Base-by-base conservation (phyloP, 2,329 filamentous ascomycete genomes). In the Hypoxylon sp. region DNA sequence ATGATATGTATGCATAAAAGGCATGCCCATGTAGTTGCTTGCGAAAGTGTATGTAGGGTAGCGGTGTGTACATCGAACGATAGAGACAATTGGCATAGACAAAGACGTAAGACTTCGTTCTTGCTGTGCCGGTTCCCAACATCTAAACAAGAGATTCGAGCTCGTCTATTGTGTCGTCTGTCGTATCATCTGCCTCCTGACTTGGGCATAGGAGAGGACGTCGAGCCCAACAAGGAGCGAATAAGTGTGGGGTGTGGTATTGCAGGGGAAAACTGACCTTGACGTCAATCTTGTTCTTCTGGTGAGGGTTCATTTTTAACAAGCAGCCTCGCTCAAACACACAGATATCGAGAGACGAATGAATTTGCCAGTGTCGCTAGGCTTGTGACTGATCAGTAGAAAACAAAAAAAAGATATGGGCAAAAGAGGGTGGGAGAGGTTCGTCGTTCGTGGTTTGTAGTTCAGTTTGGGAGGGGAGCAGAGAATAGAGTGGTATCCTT, bases 251-350 rank as follows among this genome's bases (percentile, higher is more conserved):
- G 57, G 51, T 41, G 45, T 46, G 41, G 21, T 52, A 60, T 69
- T 68, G 63, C 41, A 72, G 49, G 63, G 63, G 57, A 60, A 68
- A 70, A 88, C 93, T 85, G 84, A 98, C 96, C 86, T 88, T 94
- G 83, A 98, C 87, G 83, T 99, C 96, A 77, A 98, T 88, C 87
- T 99, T 98, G 87, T 98, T 98, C 88, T 97, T 94, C 87, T 98
- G 93, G 81, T 94, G 93, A 75, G 95, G 95, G 81, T 98, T 98
- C 93, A 98, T 97, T 72, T 75, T 85, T 81, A 68, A 51, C 59
- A 52, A 38, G 38, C 55, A 62, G 52, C 62, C 63, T 65, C 57
- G 30, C 60, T 56, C 36, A 36, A 71, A 59, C 32, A 51, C 58
- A 52, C 45, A 17, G 53, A 50, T 55, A 25, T 53, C 36, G 41